phyloP scores from a whole-genome alignment of 257 asterid species.

The Salvia hispanica region DNA sequence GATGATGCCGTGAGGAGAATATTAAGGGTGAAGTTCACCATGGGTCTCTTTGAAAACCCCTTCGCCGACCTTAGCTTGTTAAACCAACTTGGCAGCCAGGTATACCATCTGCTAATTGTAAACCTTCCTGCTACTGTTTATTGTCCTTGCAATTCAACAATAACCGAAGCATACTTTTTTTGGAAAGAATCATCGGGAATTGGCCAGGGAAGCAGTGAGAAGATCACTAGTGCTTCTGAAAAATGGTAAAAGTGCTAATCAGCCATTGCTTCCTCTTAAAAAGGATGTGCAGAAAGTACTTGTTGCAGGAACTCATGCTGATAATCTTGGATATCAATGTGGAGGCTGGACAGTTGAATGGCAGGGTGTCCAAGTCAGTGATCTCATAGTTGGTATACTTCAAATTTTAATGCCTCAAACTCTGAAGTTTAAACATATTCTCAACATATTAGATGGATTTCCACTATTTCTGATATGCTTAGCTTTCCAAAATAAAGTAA shows the following conservation, averaged over 20 bases:
- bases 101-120: neutral
- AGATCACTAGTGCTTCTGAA: conserved; percentile 66
- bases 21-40: conserved; percentile 44
- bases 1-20: conserved; percentile 45
- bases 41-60: conserved; percentile 51
- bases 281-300: conserved; percentile 47
- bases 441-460: neutral
- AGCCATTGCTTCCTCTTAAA: conserved; percentile 52
- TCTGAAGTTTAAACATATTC: neutral
- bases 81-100: conserved; percentile 46
- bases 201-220: conserved; percentile 69
- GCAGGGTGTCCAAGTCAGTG: conserved; percentile 61
- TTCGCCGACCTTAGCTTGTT: conserved; percentile 41
- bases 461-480: neutral
- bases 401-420: neutral
- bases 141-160: neutral
- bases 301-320: conserved; percentile 62
- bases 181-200: conserved; percentile 52
- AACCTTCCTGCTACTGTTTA: neutral
- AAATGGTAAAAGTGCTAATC: conserved; percentile 43
- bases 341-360: conserved; percentile 72
- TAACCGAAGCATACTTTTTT: neutral
- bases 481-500: neutral
- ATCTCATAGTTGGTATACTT: conserved; percentile 48
- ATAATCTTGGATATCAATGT: conserved; percentile 65